Conservation (phyloP, 2,329 filamentous ascomycete genomes). For the Nakataea oryzae region DNA sequence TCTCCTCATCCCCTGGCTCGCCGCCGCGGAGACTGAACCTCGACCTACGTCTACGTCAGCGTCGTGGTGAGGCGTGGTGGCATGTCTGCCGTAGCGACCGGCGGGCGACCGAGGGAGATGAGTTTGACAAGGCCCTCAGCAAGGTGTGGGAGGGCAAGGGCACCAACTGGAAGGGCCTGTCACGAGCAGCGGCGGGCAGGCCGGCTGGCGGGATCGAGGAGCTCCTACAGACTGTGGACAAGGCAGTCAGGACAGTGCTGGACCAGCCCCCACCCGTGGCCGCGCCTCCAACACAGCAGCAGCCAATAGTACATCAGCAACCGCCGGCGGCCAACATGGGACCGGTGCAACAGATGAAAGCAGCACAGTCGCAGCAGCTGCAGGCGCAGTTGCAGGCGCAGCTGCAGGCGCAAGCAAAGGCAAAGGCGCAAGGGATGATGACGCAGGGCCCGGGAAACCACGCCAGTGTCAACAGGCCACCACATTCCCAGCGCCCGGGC, state of each 20-base stretch:
- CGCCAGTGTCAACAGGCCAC: background rate
- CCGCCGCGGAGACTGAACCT: conserved; percentile 31
- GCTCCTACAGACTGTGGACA: conserved; percentile 36
- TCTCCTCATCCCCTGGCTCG: conserved; percentile 15
- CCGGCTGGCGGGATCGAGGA: conserved; percentile 29
- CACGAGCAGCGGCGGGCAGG: conserved; percentile 32
- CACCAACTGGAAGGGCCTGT: conserved; percentile 35
- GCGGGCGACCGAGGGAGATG: conserved; percentile 14
- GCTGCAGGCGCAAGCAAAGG: background rate
- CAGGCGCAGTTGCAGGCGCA: background rate
- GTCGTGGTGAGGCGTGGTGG: conserved; percentile 40
- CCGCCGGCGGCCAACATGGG: background rate
- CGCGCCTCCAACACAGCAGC: background rate
- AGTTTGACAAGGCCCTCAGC: conserved; percentile 28
- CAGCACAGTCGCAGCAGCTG: conserved; percentile 1
- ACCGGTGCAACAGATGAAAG: background rate
- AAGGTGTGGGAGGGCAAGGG: conserved; percentile 34
- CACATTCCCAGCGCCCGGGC: background rate
- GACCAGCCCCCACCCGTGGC: conserved; percentile 5
- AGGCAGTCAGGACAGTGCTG: conserved; percentile 27
- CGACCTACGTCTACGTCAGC: conserved; percentile 37
- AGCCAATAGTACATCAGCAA: background rate
- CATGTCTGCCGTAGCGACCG: conserved; percentile 29
- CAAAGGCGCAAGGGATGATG: background rate
- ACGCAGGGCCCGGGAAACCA: background rate